A percentile compares a stretch with the other conserved stretches of the same genome.
phyloP scores from a whole-genome alignment of 2,329 filamentous ascomycete genomes.

The Ceratocystis harringtonii region DNA sequence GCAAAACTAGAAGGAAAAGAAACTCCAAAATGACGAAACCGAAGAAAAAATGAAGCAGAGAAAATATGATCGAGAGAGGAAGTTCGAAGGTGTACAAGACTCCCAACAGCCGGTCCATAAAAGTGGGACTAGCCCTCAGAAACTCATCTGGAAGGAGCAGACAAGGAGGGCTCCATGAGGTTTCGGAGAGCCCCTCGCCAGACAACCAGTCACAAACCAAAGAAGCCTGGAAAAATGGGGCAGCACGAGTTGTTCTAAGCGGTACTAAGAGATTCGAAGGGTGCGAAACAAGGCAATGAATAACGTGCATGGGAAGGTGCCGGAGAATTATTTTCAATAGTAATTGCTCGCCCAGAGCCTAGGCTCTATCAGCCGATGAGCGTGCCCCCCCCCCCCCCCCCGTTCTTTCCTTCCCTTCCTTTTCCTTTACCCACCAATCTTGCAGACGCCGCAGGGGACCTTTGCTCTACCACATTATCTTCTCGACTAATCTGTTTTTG shows the following conservation, averaged over 20 bases:
- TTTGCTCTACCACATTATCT: too few relatives aligned
- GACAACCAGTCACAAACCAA: not conserved
- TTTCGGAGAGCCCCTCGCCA: not conserved
- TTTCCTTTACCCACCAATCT: not conserved
- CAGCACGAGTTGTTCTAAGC: not conserved
- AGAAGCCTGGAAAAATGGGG: not conserved
- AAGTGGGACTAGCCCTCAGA: not conserved
- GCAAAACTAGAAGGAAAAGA: not conserved
- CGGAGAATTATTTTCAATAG: not conserved
- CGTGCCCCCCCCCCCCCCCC: too few relatives aligned
- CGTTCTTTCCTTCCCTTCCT: not conserved
- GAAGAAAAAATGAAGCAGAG: not conserved
- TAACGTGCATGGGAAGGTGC: not conserved
- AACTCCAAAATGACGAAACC: not conserved
- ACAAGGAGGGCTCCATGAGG: not conserved
- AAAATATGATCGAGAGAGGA: constrained; percentile 4
- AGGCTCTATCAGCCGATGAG: not conserved
- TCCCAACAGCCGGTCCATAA: constrained; percentile 15
- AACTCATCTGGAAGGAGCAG: not conserved
- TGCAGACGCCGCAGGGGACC: too few relatives aligned
- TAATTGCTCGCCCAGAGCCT: not conserved
- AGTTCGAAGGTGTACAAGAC: constrained; percentile 20
- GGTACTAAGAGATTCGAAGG: not conserved
- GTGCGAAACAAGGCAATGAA: not conserved
- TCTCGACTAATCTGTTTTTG: not conserved